These are phyloP conservation scores for Cordyceps cicadae DNA, from an alignment of 2,329 filamentous ascomycete genomes.

Conservation along the genomic window DNA sequence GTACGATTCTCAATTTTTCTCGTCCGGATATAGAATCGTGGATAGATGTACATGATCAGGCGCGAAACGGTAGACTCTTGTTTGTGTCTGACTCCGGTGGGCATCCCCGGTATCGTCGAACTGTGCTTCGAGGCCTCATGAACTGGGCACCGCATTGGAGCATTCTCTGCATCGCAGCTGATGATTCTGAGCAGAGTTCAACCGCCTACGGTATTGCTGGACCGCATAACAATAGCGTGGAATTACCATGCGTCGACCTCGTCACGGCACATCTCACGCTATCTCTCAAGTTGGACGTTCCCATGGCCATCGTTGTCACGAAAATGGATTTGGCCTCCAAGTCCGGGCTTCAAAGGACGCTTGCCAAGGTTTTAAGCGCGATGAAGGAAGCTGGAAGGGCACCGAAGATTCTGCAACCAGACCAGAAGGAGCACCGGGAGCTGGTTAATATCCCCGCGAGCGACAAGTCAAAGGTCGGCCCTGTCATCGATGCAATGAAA, in stretches of 20 bases:
- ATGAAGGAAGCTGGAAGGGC: constrained; percentile 68
- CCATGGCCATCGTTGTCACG: constrained; percentile 75
- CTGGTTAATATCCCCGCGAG: constrained; percentile 47
- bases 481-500: constrained; percentile 43
- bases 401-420: constrained; percentile 62
- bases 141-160: constrained; percentile 97
- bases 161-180: constrained; percentile 75
- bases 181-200: constrained; percentile 48
- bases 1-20: constrained; percentile 69
- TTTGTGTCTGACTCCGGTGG: constrained; percentile 91
- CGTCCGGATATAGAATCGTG: constrained; percentile 83
- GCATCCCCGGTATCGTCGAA: constrained; percentile 80
- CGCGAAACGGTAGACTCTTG: constrained; percentile 66
- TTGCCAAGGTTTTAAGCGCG: constrained; percentile 65
- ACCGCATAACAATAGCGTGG: neutral
- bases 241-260: constrained; percentile 46
- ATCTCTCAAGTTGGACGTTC: constrained; percentile 71
- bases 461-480: constrained; percentile 51
- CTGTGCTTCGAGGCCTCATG: constrained; percentile 79
- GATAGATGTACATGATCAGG: constrained; percentile 83
- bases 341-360: constrained; percentile 56
- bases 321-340: constrained; percentile 84
- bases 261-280: constrained; percentile 75
- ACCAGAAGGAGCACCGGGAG: constrained; percentile 39
- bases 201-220: constrained; percentile 9